These are phyloP conservation scores for Coleophoma cylindrospora DNA, from an alignment of 2,329 filamentous ascomycete genomes.

Conservation along the genomic window DNA sequence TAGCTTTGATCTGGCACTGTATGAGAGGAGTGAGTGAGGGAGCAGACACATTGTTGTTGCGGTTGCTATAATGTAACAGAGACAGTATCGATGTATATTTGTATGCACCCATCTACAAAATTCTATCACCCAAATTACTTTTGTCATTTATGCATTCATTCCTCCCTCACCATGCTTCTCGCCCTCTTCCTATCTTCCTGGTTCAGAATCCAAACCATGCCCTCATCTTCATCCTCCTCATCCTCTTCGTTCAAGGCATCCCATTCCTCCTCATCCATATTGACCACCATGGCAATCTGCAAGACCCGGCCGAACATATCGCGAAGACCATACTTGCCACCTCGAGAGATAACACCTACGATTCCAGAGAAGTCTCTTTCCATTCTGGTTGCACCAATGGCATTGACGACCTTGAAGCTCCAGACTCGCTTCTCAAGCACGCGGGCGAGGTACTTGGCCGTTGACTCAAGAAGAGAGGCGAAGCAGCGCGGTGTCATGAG, in stretches of 20 bases:
- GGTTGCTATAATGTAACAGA: too few species aligned
- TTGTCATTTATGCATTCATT: not conserved
- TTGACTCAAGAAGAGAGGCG: conserved; percentile 67
- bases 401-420: conserved; percentile 68
- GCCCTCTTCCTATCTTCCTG: conserved; percentile 70
- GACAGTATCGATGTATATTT: too few species aligned
- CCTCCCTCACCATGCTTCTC: conserved; percentile 56
- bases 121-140: not conserved
- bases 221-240: conserved; percentile 50
- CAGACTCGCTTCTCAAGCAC: conserved; percentile 85
- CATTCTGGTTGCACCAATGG: conserved; percentile 74
- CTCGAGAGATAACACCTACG: conserved; percentile 60
- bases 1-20: too few species aligned
- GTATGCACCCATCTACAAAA: too few species aligned
- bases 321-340: conserved; percentile 68
- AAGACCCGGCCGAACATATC: conserved; percentile 72
- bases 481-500: conserved; percentile 77
- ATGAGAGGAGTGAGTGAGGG: too few species aligned
- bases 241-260: conserved; percentile 59
- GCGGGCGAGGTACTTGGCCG: conserved; percentile 68
- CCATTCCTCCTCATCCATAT: conserved; percentile 97
- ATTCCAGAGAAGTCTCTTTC: conserved; percentile 81
- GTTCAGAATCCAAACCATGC: conserved; percentile 66
- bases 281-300: conserved; percentile 81
- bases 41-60: too few species aligned